phyloP scores from a whole-genome alignment of 129 eudicot genomes.

The Flaveria brownii region DNA sequence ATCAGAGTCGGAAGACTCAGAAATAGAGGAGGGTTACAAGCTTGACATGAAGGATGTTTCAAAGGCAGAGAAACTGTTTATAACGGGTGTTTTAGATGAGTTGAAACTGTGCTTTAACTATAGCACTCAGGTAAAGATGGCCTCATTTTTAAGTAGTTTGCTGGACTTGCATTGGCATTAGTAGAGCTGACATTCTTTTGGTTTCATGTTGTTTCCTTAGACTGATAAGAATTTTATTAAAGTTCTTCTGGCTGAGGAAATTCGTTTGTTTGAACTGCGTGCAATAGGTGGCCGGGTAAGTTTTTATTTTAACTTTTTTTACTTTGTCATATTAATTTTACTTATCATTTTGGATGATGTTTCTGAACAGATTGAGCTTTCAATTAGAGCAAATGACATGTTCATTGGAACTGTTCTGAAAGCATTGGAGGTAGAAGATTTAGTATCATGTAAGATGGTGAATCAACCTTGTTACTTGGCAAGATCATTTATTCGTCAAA shows the following conservation, averaged over 20 bases:
- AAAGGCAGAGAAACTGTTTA: slow-evolving; percentile 59
- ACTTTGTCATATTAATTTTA: not conserved
- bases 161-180: not conserved
- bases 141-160: slow-evolving; percentile 6
- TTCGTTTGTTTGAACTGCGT: slow-evolving; percentile 82
- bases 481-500: slow-evolving; percentile 67
- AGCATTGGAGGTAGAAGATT: slow-evolving; percentile 91
- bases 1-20: slow-evolving; percentile 76
- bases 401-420: slow-evolving; percentile 90
- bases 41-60: slow-evolving; percentile 49
- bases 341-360: slow-evolving; percentile 24
- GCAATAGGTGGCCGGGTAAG: slow-evolving; percentile 96
- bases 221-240: slow-evolving; percentile 51
- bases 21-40: slow-evolving; percentile 39
- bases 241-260: slow-evolving; percentile 89
- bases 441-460: slow-evolving; percentile 54
- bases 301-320: slow-evolving; percentile 7
- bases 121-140: slow-evolving; percentile 53
- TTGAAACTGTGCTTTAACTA: slow-evolving; percentile 72
- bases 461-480: slow-evolving; percentile 66
- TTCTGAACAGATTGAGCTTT: slow-evolving; percentile 77
- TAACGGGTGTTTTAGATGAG: slow-evolving; percentile 90
- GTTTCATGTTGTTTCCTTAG: slow-evolving; percentile 29
- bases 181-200: slow-evolving; percentile 1
- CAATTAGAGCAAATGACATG: slow-evolving; percentile 73